phyloP scores from a whole-genome alignment of 768 basidiomycete genomes.

The Tremella fuciformis region DNA sequence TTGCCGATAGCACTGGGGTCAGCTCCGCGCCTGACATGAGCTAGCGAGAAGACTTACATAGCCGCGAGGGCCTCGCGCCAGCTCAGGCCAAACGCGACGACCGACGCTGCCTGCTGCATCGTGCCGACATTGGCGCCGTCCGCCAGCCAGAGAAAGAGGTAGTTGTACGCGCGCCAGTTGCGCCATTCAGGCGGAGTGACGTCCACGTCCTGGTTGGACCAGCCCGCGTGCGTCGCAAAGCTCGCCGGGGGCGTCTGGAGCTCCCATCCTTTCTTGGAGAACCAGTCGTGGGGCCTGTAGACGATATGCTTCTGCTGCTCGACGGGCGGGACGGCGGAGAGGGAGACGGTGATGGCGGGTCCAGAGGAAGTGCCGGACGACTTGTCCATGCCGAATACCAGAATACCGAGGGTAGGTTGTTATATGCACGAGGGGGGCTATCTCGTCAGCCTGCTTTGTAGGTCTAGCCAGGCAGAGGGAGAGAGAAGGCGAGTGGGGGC shows the following conservation, averaged over 20 bases:
- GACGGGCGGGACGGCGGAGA: not conserved
- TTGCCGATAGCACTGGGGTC: constrained; percentile 71
- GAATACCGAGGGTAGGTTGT: no score
- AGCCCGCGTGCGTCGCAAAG: constrained; percentile 44
- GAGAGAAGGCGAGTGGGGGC: no score
- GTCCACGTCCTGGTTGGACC: constrained; percentile 47
- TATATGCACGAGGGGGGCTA: no score
- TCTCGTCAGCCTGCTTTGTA: no score
- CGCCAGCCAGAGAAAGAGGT: constrained; percentile 45
- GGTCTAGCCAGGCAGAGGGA: no score
- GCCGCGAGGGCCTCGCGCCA: constrained; percentile 44
- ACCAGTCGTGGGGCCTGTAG: constrained; percentile 19
- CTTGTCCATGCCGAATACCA: no score
- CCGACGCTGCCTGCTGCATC: constrained; percentile 46
- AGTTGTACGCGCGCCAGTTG: constrained; percentile 45
- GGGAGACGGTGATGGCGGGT: constrained; percentile 1
- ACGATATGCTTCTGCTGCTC: constrained; percentile 9
- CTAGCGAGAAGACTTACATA: constrained; percentile 29
- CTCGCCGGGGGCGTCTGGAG: constrained; percentile 45
- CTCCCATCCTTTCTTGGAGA: constrained; percentile 37
- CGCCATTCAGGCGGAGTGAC: constrained; percentile 42
- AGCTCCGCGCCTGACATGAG: not conserved
- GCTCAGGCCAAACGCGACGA: constrained; percentile 40
- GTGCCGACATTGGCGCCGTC: constrained; percentile 49
- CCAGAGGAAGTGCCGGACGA: not conserved